These are phyloP conservation scores for Gentiana dahurica DNA, from an alignment of 257 asterid genomes.

Conservation along the genomic window DNA sequence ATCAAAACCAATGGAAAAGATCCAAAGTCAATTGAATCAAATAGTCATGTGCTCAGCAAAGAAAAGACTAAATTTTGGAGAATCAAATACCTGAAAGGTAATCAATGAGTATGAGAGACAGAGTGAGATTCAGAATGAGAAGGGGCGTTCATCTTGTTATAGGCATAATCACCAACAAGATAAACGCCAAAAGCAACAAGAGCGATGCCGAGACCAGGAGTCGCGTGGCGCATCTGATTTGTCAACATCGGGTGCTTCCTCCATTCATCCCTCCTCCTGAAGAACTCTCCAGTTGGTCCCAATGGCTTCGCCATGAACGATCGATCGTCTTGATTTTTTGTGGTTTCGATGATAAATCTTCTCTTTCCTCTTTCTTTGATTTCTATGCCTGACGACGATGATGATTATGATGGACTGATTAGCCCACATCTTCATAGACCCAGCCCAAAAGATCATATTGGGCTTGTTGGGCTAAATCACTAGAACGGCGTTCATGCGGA, in stretches of 20 bases:
- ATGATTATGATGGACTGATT: too few species aligned
- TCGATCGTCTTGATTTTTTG: background rate
- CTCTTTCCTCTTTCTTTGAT: background rate
- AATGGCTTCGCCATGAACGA: conserved; percentile 25
- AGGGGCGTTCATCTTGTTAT: conserved; percentile 45
- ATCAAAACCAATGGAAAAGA: too few species aligned
- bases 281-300: conserved; percentile 91
- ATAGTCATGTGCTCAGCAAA: too few species aligned
- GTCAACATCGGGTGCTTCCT: conserved; percentile 87
- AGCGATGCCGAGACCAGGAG: conserved; percentile 90
- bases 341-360: background rate
- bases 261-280: conserved; percentile 89
- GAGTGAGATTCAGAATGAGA: conserved; percentile 46
- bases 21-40: too few species aligned
- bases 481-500: too few species aligned
- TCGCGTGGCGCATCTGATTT: conserved; percentile 87
- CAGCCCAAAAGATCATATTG: too few species aligned
- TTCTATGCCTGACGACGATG: too few species aligned
- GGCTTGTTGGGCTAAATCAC: too few species aligned
- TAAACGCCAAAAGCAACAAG: conserved; percentile 73
- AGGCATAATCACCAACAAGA: conserved; percentile 31
- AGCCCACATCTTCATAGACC: too few species aligned
- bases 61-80: too few species aligned
- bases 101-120: conserved; percentile 44
- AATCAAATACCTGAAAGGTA: conserved; percentile 1